Percentiles rank a stretch among this genome's conserved stretches.
Evolutionary conservation across 148 eudicot genomes (phyloP).

Genomic region (Dianthus caryophyllus): DNA sequence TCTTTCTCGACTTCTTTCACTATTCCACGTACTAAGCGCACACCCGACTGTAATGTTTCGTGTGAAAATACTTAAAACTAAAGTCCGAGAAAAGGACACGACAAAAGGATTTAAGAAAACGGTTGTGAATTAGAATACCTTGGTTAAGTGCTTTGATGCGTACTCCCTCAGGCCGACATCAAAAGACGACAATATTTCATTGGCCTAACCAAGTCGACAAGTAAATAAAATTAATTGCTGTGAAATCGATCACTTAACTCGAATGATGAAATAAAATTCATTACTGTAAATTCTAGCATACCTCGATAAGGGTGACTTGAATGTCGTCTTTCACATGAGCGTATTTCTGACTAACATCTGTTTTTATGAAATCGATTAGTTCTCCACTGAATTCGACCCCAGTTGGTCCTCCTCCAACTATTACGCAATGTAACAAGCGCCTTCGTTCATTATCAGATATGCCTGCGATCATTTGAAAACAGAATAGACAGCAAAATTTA

Average conservation of each 20-base stretch:
- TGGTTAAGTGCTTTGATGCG: conserved; percentile 76
- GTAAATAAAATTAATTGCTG: neutral
- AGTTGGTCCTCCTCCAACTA: conserved; percentile 92
- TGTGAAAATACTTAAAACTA: neutral
- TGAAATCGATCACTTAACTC: neutral
- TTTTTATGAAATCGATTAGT: conserved; percentile 73
- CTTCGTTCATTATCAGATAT: conserved; percentile 72
- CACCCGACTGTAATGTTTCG: conserved; percentile 49
- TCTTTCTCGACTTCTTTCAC: conserved; percentile 77
- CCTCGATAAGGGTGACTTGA: conserved; percentile 86
- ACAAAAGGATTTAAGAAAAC: neutral
- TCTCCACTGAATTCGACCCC: conserved; percentile 96
- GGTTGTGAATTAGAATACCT: conserved; percentile 47
- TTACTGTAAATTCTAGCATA: conserved; percentile 16
- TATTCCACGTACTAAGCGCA: conserved; percentile 67
- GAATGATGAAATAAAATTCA: neutral
- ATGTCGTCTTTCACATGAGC: conserved; percentile 74
- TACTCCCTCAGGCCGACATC: conserved; percentile 76
- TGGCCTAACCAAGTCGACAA: conserved; percentile 46
- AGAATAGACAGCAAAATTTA: neutral
- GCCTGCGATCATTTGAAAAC: conserved; percentile 35
- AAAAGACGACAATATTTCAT: conserved; percentile 87
- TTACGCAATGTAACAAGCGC: conserved; percentile 78
- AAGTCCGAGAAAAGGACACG: neutral
- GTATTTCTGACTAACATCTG: conserved; percentile 60